Base-by-base conservation (phyloP, 345 rosid species). In the Eucalyptus sp. region DNA sequence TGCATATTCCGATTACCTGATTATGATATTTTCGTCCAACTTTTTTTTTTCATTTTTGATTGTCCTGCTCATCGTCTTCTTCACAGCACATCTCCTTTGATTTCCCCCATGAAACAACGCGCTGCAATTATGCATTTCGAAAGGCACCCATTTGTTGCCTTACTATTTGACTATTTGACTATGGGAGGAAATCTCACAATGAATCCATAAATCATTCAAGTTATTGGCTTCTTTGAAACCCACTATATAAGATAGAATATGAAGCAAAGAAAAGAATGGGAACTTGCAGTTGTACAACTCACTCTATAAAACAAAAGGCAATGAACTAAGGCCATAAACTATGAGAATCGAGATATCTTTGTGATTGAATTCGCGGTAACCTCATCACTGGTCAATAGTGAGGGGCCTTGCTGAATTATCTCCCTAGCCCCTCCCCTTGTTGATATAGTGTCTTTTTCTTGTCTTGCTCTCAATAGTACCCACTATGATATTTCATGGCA, bases 1-100 rank as follows among this genome's bases (percentile, higher is more conserved):
- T 50, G 54, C 20, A 16, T 50, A 15, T 50, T 50, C 8, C 1
- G 7, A 1, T 50, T 0, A 1, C 20, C 3, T 50, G 1, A 50
- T 50, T 50, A 50, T 20, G 54, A 3, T 50, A 50, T 50, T 50
- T 50, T 16, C 8, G 7, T 50, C 20, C 20, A 50, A 50, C 7
- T 15, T 50, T 50, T 50, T 50, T 6, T 50, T 15, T 50, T 15
- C 7, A 5, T 50, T 50, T 50, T 50, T 50, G 20, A 0, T 50
- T 50, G 54, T 50, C 54, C 54, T 16, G 1, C 54, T 50, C 20
- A 50, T 50, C 20, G 20, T 50, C 54, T 50, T 50, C 20, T 50
- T 50, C 7, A 6, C 1, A 8, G 54, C 54, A 50, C 20, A 3
- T 50, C 54, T 50, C 54, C 54, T 50, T 50, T 50, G 54, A 50